Evolutionary conservation across 2,329 filamentous ascomycete genomes (phyloP).

Genomic region (Trichoderma sp.): DNA sequence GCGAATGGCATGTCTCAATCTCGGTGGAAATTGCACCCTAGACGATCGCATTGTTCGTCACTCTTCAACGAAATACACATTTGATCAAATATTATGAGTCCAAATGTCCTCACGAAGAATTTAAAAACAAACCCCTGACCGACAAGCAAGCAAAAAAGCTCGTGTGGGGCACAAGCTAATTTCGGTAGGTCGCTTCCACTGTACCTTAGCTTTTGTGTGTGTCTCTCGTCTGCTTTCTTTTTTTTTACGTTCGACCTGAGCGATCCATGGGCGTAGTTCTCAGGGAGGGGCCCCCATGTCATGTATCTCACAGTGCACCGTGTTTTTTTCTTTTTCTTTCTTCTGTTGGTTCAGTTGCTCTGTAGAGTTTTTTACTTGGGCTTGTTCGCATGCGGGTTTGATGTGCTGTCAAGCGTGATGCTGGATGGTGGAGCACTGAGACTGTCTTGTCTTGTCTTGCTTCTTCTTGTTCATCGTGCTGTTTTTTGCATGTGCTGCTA

Average conservation of each 20-base stretch:
- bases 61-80: not conserved
- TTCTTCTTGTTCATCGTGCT: not conserved
- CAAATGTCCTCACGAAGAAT: not conserved
- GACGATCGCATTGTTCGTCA: not conserved
- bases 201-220: not conserved
- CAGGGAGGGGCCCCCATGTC: not conserved
- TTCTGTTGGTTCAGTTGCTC: not conserved
- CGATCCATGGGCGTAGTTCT: constrained; percentile 13
- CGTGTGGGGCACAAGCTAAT: not conserved
- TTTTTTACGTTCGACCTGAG: not conserved
- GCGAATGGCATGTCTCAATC: not conserved
- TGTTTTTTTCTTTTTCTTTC: not conserved
- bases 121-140: not conserved
- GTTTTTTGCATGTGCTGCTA: not conserved
- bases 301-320: constrained; percentile 20
- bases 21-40: not conserved
- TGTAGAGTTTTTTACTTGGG: not conserved
- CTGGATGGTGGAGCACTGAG: not conserved
- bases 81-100: not conserved
- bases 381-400: not conserved
- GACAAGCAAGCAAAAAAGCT: not conserved
- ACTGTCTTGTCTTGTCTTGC: not conserved
- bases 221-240: not conserved
- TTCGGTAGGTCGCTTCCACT: constrained; percentile 7
- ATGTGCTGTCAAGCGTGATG: constrained; percentile 6